Evolutionary conservation across 176 grass and related monocot genomes (phyloP).

Genomic region (Triticum turgidum): DNA sequence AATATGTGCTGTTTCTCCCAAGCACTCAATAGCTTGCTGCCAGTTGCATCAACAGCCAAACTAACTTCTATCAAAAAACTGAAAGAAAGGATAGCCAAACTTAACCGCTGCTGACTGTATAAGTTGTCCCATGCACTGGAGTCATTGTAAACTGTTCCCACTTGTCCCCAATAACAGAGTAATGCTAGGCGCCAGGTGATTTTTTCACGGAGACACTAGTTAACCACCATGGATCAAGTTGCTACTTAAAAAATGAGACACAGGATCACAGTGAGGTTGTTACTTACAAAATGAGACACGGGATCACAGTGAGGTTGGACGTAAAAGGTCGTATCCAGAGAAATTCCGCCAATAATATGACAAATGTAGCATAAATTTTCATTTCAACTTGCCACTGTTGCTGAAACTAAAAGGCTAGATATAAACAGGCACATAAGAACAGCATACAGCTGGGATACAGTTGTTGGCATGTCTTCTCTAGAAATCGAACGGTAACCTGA

Average conservation of each 20-base stretch:
- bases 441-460: background rate
- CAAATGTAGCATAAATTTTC: background rate
- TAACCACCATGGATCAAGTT: no score
- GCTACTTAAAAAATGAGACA: no score
- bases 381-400: background rate
- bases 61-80: background rate
- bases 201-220: no score
- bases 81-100: background rate
- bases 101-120: background rate
- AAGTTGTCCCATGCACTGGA: background rate
- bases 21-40: background rate
- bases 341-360: no score
- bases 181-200: no score
- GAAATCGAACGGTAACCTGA: background rate
- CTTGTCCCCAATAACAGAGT: background rate
- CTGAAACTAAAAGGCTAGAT: background rate
- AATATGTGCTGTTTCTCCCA: background rate
- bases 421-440: background rate
- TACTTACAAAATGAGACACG: no score
- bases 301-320: no score
- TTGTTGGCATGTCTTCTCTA: background rate
- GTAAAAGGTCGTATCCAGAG: no score
- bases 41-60: background rate
- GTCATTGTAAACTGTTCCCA: background rate
- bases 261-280: no score